Conservation (phyloP, 78 protist genomes). For the Dictyostelium capitatum region DNA sequence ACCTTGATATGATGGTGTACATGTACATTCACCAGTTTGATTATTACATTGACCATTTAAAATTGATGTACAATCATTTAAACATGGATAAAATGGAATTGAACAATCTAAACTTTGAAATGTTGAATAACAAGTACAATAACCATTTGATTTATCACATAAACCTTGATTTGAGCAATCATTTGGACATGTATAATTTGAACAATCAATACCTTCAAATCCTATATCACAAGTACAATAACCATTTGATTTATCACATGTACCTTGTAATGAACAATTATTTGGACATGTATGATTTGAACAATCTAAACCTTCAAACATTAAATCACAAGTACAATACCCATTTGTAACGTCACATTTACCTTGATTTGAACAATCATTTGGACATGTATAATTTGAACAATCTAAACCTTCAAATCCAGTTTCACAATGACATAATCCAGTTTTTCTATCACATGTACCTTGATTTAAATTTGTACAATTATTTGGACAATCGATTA, state of each 20-base stretch:
- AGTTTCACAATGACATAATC: background rate
- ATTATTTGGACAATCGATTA: conserved; percentile 10
- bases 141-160: background rate
- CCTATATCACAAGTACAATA: background rate
- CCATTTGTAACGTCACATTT: background rate
- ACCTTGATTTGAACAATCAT: background rate
- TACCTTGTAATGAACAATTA: background rate
- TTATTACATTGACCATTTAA: conserved; percentile 9
- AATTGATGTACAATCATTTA: background rate
- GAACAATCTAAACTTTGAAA: background rate
- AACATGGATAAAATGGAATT: background rate
- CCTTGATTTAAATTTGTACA: conserved; percentile 9
- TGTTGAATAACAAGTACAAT: background rate
- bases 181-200: background rate
- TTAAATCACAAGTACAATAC: background rate
- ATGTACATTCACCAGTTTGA: conserved; percentile 11
- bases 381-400: conserved; percentile 7
- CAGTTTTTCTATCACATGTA: background rate
- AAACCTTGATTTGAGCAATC: background rate
- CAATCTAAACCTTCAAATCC: background rate
- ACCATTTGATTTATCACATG: background rate
- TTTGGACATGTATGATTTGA: conserved; percentile 16
- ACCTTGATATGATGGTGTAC: background rate
- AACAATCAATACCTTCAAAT: background rate
- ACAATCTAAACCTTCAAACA: background rate